Conservation (phyloP, 1,139 yeast genomes). For the Protomyces inouyei region DNA sequence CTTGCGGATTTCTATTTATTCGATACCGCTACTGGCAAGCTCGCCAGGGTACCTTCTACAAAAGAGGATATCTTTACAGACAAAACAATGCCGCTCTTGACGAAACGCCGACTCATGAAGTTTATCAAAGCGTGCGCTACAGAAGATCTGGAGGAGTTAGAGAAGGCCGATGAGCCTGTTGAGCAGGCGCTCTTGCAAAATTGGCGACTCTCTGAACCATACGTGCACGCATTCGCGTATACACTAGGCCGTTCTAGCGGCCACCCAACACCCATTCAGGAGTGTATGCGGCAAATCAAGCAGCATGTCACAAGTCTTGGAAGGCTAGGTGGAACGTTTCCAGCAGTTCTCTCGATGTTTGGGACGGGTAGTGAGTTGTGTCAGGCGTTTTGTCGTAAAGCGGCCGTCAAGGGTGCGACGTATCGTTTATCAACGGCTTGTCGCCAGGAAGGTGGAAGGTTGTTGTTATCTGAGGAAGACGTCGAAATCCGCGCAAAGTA, state of each 20-base stretch:
- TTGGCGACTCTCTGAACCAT: neutral
- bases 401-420: slow-evolving; percentile 97
- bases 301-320: slow-evolving; percentile 82
- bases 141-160: neutral
- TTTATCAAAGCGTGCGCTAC: slow-evolving; percentile 76
- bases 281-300: slow-evolving; percentile 73
- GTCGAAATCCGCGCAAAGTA: slow-evolving; percentile 1
- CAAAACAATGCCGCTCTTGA: slow-evolving; percentile 65
- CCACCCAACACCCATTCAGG: slow-evolving; percentile 58
- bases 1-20: slow-evolving; percentile 82
- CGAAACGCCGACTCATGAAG: slow-evolving; percentile 85
- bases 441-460: slow-evolving; percentile 52
- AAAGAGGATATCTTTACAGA: slow-evolving; percentile 93
- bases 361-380: slow-evolving; percentile 96
- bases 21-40: slow-evolving; percentile 43
- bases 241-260: slow-evolving; percentile 76
- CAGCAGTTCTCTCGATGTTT: slow-evolving; percentile 83
- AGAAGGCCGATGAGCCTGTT: slow-evolving; percentile 48
- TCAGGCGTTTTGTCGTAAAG: slow-evolving; percentile 95
- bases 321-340: slow-evolving; percentile 80
- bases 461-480: neutral
- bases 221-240: slow-evolving; percentile 44
- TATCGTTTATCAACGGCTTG: slow-evolving; percentile 65
- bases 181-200: slow-evolving; percentile 48
- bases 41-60: slow-evolving; percentile 58